Evolutionary conservation across 129 eudicot species (phyloP).

Genomic region (Apium graveolens): DNA sequence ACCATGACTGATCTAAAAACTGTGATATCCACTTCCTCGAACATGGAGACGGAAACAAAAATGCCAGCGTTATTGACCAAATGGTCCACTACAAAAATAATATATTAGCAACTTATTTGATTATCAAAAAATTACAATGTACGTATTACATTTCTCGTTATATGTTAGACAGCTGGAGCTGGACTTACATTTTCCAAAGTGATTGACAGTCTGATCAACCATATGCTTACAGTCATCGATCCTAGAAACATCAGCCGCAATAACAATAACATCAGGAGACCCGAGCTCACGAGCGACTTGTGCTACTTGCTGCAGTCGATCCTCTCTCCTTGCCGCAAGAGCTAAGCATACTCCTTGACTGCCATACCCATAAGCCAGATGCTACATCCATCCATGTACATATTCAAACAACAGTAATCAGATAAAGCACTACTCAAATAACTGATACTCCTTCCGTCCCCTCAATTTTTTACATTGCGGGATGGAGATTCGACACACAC

Average conservation of each 20-base stretch:
- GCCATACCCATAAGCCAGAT: constrained; percentile 33
- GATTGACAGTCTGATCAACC: constrained; percentile 39
- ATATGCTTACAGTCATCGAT: constrained; percentile 40
- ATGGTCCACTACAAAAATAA: constrained; percentile 44
- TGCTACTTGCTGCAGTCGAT: constrained; percentile 17
- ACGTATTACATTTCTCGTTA: background rate
- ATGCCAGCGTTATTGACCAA: constrained; percentile 68
- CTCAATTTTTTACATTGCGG: no score
- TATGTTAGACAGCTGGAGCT: background rate
- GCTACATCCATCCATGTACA: background rate
- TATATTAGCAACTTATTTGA: background rate
- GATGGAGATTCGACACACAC: no score
- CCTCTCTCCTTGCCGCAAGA: constrained; percentile 49
- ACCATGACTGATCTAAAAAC: constrained; percentile 52
- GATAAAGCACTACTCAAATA: background rate
- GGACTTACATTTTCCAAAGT: constrained; percentile 49
- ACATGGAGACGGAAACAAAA: constrained; percentile 13
- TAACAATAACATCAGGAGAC: constrained; percentile 36
- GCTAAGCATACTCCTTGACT: constrained; percentile 45
- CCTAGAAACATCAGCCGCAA: constrained; percentile 51
- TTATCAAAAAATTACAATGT: background rate
- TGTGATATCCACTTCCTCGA: constrained; percentile 41
- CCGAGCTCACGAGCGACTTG: constrained; percentile 31
- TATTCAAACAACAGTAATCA: background rate
- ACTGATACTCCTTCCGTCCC: no score